Percentiles rank a stretch among this genome's conserved stretches.
Conservation (phyloP, 2,329 filamentous ascomycete species). For the Decorospora gaudefroyi region DNA sequence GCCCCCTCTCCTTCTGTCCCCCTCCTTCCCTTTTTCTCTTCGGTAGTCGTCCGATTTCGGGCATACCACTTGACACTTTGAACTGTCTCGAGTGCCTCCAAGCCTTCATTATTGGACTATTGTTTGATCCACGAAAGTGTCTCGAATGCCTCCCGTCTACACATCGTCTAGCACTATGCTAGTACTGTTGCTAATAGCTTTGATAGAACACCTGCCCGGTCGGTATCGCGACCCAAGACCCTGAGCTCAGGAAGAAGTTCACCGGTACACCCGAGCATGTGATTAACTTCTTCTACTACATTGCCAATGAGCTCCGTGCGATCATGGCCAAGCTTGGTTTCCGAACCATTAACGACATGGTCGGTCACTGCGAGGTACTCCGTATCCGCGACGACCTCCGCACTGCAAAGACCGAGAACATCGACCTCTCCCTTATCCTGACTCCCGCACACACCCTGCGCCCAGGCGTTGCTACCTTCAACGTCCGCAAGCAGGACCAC, state of each 20-base stretch:
- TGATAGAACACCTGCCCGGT: constrained; percentile 81
- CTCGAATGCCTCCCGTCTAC: too few relatives aligned
- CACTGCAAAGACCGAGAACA: constrained; percentile 86
- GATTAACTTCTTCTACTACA: constrained; percentile 99
- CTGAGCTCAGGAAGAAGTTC: constrained; percentile 93
- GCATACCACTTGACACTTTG: not conserved
- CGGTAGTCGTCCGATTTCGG: too few relatives aligned
- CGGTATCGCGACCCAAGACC: constrained; percentile 93
- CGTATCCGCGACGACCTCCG: constrained; percentile 86
- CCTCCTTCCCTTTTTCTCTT: too few relatives aligned
- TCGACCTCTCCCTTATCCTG: constrained; percentile 88
- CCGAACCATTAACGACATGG: constrained; percentile 97
- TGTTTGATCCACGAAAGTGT: too few relatives aligned
- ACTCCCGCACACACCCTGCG: constrained; percentile 95
- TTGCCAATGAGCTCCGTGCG: constrained; percentile 91
- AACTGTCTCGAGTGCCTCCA: constrained; percentile 1
- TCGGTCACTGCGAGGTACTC: constrained; percentile 85
- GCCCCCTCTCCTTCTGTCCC: too few relatives aligned
- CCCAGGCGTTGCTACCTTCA: constrained; percentile 93
- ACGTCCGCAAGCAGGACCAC: constrained; percentile 97
- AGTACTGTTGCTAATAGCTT: too few relatives aligned
- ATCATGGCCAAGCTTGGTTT: constrained; percentile 97
- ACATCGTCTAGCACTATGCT: too few relatives aligned
- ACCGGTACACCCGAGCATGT: constrained; percentile 91
- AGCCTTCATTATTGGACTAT: too few relatives aligned